A percentile compares a stretch with the other conserved stretches of the same genome.
Conservation (phyloP, 2,329 filamentous ascomycete species). For the Exserohilum turcica region DNA sequence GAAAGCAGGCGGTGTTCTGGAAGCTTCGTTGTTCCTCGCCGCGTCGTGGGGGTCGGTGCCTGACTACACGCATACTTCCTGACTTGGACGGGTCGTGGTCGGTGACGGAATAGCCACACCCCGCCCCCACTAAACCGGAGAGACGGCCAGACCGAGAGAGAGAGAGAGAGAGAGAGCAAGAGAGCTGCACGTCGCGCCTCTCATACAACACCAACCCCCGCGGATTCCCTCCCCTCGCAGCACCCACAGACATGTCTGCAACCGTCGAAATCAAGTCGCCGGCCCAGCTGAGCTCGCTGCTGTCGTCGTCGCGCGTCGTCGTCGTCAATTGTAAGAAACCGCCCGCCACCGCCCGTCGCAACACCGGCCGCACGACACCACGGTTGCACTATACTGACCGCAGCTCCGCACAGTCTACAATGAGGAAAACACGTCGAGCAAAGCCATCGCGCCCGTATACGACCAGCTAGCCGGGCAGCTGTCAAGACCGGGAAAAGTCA, state of each 20-base stretch:
- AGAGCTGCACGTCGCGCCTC: conserved; percentile 20
- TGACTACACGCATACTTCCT: conserved; percentile 12
- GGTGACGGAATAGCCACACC: conserved; percentile 23
- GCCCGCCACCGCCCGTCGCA: neutral
- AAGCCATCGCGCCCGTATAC: conserved; percentile 80
- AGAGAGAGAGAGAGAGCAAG: neutral
- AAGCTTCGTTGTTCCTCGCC: conserved; percentile 28
- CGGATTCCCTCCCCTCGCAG: conserved; percentile 2
- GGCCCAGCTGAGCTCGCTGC: conserved; percentile 58
- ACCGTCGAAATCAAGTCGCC: conserved; percentile 52
- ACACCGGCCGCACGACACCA: conserved; percentile 7
- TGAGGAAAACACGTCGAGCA: conserved; percentile 84
- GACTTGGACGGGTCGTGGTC: conserved; percentile 12
- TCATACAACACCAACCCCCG: conserved; percentile 14
- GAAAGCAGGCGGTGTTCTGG: conserved; percentile 21
- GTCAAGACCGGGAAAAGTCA: conserved; percentile 72
- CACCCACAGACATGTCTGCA: conserved; percentile 50
- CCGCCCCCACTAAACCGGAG: conserved; percentile 28
- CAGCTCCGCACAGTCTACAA: conserved; percentile 71
- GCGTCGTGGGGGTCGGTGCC: conserved; percentile 24
- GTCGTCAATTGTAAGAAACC: conserved; percentile 80
- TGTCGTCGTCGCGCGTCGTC: conserved; percentile 76
- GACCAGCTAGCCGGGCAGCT: conserved; percentile 74
- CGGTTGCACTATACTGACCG: conserved; percentile 32
- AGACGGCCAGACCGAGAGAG: no score